Evolutionary conservation across 2,329 filamentous ascomycete species (phyloP).

Genomic region (Diaporthe sp.): DNA sequence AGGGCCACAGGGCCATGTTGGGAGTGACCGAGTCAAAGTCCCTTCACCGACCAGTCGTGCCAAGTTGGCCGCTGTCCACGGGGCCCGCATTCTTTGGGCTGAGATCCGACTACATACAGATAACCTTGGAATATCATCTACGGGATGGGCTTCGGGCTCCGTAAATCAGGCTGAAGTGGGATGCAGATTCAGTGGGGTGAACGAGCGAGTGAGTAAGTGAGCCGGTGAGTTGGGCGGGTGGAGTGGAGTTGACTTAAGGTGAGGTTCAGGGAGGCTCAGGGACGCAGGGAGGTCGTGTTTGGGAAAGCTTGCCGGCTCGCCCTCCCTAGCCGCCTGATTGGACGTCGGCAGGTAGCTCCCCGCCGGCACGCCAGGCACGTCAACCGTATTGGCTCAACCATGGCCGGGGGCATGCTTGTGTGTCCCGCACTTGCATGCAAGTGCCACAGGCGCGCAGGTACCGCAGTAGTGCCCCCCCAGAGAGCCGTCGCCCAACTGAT

Average conservation of each 20-base stretch:
- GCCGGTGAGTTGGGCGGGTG: background rate
- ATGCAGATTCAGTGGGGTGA: background rate
- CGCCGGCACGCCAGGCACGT: slow-evolving; percentile 18
- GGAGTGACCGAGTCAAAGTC: slow-evolving; percentile 3
- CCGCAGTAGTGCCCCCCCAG: background rate
- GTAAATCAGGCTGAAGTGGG: slow-evolving; percentile 23
- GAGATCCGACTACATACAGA: slow-evolving; percentile 27
- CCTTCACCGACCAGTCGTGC: slow-evolving; percentile 1
- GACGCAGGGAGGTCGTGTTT: slow-evolving; percentile 36
- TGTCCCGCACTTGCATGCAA: background rate
- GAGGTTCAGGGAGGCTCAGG: background rate
- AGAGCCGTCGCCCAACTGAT: slow-evolving; percentile 15
- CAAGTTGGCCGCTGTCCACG: background rate
- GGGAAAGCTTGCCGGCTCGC: slow-evolving; percentile 38
- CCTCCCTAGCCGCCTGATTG: slow-evolving; percentile 17
- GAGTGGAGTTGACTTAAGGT: background rate
- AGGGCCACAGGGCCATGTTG: background rate
- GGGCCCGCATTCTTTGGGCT: slow-evolving; percentile 19
- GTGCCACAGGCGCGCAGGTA: background rate
- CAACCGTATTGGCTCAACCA: background rate
- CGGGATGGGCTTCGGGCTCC: background rate
- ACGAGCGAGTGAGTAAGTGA: background rate
- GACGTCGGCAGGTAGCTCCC: background rate
- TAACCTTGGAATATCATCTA: background rate
- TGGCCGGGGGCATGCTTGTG: background rate